Evolutionary conservation across 2,329 filamentous ascomycete genomes (phyloP).

Genomic region (Cladophialophora bantiana): DNA sequence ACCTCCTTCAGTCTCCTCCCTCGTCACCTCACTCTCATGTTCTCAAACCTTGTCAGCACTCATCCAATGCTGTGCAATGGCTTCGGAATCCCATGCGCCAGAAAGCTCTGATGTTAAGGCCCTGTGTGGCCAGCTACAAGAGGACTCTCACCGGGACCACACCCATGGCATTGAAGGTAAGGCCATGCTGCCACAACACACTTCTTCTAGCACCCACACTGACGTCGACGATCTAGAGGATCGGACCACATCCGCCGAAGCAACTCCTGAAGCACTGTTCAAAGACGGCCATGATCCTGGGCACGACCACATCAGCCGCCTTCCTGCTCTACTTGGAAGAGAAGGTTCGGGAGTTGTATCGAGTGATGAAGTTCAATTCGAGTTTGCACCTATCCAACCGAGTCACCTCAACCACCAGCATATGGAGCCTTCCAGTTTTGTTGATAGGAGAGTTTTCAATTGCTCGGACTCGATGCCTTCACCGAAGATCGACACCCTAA

Average conservation of each 20-base stretch:
- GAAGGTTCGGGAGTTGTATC: not conserved
- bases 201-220: not conserved
- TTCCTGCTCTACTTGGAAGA: not conserved
- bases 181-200: not conserved
- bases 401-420: not conserved
- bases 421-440: not conserved
- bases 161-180: not conserved
- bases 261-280: too few species aligned
- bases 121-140: not conserved
- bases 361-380: slow-evolving; percentile 2
- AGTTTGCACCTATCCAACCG: not conserved
- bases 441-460: not conserved
- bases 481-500: not conserved
- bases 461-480: not conserved
- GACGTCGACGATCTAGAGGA: not conserved
- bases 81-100: not conserved
- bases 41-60: not conserved
- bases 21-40: not conserved
- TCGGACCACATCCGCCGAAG: not conserved
- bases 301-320: not conserved
- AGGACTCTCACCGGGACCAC: not conserved
- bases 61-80: not conserved
- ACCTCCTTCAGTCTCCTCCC: not conserved
- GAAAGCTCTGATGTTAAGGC: not conserved
- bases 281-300: not conserved